phyloP scores from a whole-genome alignment of 2,329 filamentous ascomycete species.

The Ampelomyces quisqualis region DNA sequence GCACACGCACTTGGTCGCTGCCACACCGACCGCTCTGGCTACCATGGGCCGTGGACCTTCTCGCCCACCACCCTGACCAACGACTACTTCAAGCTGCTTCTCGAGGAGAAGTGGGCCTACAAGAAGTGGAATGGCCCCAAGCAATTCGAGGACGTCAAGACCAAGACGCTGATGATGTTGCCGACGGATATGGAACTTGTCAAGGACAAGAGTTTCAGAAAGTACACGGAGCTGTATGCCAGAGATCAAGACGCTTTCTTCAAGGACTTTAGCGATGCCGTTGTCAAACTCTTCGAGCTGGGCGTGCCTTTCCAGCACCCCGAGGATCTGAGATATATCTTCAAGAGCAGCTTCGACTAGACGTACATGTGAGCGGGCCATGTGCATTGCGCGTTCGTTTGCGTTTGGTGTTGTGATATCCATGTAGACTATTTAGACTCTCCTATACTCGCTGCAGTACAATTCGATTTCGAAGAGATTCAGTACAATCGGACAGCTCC shows the following conservation, averaged over 20 bases:
- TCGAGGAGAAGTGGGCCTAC: conserved; percentile 92
- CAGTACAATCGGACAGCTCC: no score
- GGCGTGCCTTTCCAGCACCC: conserved; percentile 78
- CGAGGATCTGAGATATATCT: conserved; percentile 48
- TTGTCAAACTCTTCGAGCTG: conserved; percentile 85
- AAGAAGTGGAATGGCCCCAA: conserved; percentile 95
- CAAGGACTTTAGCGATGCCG: conserved; percentile 80
- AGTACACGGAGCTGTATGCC: conserved; percentile 81
- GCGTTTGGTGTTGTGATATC: conserved; percentile 2
- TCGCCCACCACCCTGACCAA: conserved; percentile 83
- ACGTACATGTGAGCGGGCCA: background rate
- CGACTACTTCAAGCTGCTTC: conserved; percentile 85
- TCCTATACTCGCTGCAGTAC: no score
- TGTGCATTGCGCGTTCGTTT: conserved; percentile 1
- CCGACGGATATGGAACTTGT: conserved; percentile 86
- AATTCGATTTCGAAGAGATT: no score
- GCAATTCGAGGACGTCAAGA: conserved; percentile 86
- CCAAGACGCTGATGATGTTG: conserved; percentile 94
- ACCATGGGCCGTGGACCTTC: conserved; percentile 79
- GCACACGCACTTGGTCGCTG: conserved; percentile 81
- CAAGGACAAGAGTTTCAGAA: conserved; percentile 83
- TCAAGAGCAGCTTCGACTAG: conserved; percentile 50
- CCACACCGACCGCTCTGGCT: conserved; percentile 86
- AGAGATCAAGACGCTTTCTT: conserved; percentile 91
- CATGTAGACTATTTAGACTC: conserved; percentile 3